Evolutionary conservation across 345 rosid species (phyloP).

Genomic region (Citropsis articulata): DNA sequence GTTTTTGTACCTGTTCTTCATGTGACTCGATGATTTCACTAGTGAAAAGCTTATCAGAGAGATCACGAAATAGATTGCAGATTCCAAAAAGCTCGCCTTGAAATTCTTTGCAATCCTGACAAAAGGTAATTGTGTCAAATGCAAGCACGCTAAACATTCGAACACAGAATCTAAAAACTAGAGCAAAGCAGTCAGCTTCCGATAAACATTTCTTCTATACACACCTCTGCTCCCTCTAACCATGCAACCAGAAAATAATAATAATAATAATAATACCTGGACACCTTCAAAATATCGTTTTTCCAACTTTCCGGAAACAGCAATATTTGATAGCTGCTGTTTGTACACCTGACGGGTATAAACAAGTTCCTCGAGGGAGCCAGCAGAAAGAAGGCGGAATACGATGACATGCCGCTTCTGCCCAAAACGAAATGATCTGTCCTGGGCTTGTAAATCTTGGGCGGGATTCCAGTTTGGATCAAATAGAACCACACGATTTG

Average conservation of each 20-base stretch:
- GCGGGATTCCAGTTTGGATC: constrained; percentile 99
- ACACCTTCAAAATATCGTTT: constrained; percentile 92
- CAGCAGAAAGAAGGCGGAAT: constrained; percentile 91
- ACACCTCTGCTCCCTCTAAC: background rate
- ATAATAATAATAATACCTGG: constrained; percentile 45
- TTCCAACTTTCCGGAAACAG: constrained; percentile 95
- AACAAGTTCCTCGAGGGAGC: constrained; percentile 87
- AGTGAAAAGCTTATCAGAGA: constrained; percentile 84
- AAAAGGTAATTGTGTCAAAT: constrained; percentile 9
- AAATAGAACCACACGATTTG: constrained; percentile 91
- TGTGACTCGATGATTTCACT: constrained; percentile 70
- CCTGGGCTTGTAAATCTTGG: constrained; percentile 92
- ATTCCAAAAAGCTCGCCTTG: constrained; percentile 81
- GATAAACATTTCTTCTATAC: background rate
- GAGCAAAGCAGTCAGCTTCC: background rate
- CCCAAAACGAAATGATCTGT: constrained; percentile 69
- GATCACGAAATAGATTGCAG: constrained; percentile 84
- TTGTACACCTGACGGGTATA: constrained; percentile 94
- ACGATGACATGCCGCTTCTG: constrained; percentile 95
- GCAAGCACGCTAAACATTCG: background rate
- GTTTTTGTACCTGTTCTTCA: constrained; percentile 35
- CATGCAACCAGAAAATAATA: background rate
- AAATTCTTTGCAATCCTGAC: constrained; percentile 88
- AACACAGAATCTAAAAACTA: background rate
- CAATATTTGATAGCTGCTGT: constrained; percentile 94